Base-by-base conservation (phyloP, 2,329 filamentous ascomycete species). In the Metarhizium robertsii region DNA sequence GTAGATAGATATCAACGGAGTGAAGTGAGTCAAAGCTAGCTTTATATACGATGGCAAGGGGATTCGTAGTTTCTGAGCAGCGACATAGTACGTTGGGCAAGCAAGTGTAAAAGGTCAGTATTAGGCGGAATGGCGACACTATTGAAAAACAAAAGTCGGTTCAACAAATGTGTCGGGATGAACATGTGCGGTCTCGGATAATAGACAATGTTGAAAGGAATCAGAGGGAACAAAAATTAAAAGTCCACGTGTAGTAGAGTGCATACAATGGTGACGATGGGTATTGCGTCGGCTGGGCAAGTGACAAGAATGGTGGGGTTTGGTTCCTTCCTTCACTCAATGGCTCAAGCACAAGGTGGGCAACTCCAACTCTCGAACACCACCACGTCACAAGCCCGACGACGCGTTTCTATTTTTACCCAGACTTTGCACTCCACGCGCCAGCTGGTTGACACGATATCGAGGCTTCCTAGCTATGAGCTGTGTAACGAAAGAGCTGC, bases 1-100 rank as follows among this genome's bases (percentile, higher is more conserved):
- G 73, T 92, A 84, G 55, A 47, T 92, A 84, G 55, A 47, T 16
- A n/a, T 43, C 38, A 48, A 55, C 3, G 20, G 32, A 11, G 32
- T 45, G 42, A 25, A 8, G 18, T 20, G 42, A 20, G 2, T 20
- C n/a, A 20, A 45, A 8, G 6, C 14, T 20, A 16, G 42, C 11
- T 45, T 20, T 20, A 20, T 20, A 18, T 18, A 45, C 42, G 11
- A 45, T 45, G 11, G 42, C n/a, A 45, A 18, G n/a, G n/a, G 11
- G 42, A 16, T 45, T 18, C 14, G 14, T 45, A 20, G 6, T 45
- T 45, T 18, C 3, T 16, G 6, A 20, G n/a, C 16, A 20, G 3
- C 6, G 40, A 43, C 6, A 14, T 5, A 7, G 13, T 5, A 59
- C 58, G 62, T 57, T 36, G 5, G n/a, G 59, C 56, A 50, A 13